These are phyloP conservation scores for Tephrocybe sp. DNA, from an alignment of 768 basidiomycete genomes.

Conservation along the genomic window DNA sequence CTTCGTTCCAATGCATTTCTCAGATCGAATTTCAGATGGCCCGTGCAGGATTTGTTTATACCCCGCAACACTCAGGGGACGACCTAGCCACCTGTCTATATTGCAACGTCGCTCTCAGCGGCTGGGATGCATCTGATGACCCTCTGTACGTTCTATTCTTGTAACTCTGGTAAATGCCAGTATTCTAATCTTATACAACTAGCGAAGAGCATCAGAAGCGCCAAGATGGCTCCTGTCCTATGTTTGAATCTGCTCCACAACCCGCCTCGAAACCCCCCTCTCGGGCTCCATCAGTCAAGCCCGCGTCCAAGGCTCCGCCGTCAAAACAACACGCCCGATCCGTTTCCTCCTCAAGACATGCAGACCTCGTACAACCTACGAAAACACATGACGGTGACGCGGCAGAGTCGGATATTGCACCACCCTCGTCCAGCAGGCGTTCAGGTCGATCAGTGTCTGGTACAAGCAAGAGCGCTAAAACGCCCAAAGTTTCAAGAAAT, in stretches of 20 bases:
- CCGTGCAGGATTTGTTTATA: slow-evolving; percentile 83
- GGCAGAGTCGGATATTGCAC: slow-evolving; percentile 17
- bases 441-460: slow-evolving; percentile 11
- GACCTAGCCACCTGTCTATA: slow-evolving; percentile 88
- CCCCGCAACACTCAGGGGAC: slow-evolving; percentile 64
- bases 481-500: slow-evolving; percentile 13
- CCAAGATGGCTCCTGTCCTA: slow-evolving; percentile 40
- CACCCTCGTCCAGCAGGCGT: slow-evolving; percentile 20
- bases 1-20: not conserved
- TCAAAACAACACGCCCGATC: slow-evolving; percentile 29
- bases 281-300: slow-evolving; percentile 26
- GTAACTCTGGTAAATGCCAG: not conserved
- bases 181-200: slow-evolving; percentile 5
- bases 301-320: slow-evolving; percentile 26
- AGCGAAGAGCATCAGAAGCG: slow-evolving; percentile 81
- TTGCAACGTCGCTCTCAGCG: slow-evolving; percentile 75
- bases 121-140: slow-evolving; percentile 88
- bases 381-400: slow-evolving; percentile 42
- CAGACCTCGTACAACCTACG: slow-evolving; percentile 36
- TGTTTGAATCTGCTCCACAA: slow-evolving; percentile 33
- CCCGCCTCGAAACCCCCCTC: slow-evolving; percentile 23
- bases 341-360: slow-evolving; percentile 27
- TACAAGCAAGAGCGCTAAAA: slow-evolving; percentile 17
- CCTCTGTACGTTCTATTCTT: slow-evolving; percentile 63
- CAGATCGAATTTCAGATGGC: slow-evolving; percentile 64